These are phyloP conservation scores for Truncatella angustata DNA, from an alignment of 2,329 filamentous ascomycete species.

Conservation along the genomic window DNA sequence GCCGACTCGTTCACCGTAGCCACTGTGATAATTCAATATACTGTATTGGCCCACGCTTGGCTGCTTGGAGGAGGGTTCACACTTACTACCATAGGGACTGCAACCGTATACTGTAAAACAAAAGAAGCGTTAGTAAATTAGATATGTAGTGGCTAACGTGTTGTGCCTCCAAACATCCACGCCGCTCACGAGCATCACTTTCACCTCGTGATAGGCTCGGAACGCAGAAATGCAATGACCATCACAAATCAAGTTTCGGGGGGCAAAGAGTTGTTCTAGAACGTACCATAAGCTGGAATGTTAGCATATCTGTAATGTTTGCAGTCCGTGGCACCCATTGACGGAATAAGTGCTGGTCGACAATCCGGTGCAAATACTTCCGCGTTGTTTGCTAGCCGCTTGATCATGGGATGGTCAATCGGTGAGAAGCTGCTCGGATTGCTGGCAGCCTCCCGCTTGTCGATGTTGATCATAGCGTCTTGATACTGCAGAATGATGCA, in stretches of 20 bases:
- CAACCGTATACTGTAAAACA: background rate
- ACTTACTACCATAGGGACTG: background rate
- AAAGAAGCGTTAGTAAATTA: no score
- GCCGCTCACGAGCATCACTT: no score
- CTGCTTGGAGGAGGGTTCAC: no score
- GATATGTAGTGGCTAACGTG: no score
- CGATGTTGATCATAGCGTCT: background rate
- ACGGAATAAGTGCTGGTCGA: background rate
- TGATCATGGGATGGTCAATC: background rate
- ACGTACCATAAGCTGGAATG: constrained; percentile 2
- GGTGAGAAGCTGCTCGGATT: background rate
- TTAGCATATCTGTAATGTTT: constrained; percentile 2
- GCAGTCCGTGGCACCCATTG: constrained; percentile 3
- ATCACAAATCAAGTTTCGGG: no score
- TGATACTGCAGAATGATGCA: background rate
- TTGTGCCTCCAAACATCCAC: no score
- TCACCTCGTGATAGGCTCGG: no score
- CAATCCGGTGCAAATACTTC: background rate
- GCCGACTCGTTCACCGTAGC: constrained; percentile 1
- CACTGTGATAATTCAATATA: background rate
- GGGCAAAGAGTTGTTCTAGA: no score
- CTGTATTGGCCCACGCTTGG: no score
- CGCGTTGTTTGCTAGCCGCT: background rate
- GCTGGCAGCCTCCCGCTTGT: background rate
- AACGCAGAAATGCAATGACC: no score